These are phyloP conservation scores for Sporothrix protearum DNA, from an alignment of 2,329 filamentous ascomycete species.

Conservation along the genomic window DNA sequence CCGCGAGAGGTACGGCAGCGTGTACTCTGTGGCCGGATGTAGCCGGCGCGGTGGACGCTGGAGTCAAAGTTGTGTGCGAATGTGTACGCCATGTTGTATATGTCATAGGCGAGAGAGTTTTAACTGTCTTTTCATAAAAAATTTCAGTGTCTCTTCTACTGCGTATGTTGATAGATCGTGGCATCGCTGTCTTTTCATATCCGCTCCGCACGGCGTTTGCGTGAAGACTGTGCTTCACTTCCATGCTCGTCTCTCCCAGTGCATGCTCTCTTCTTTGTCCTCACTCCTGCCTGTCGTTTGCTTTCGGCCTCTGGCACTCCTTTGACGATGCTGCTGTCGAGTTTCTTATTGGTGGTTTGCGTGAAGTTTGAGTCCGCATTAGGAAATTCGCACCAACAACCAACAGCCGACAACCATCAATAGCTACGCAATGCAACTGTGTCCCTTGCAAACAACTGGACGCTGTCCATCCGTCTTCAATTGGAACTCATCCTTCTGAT, in stretches of 20 bases:
- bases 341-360: background rate
- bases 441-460: background rate
- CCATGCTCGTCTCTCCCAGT: background rate
- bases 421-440: background rate
- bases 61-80: constrained; percentile 27
- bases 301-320: background rate
- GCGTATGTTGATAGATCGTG: background rate
- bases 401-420: background rate
- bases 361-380: background rate
- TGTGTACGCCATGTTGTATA: constrained; percentile 26
- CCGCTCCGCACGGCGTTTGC: background rate
- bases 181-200: background rate
- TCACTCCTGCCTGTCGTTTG: background rate
- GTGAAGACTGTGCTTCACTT: background rate
- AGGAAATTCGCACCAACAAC: constrained; percentile 8
- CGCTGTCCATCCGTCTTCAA: no score
- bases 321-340: background rate
- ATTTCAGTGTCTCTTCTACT: background rate
- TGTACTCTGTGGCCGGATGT: constrained; percentile 40
- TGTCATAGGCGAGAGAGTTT: background rate
- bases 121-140: background rate
- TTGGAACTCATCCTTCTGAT: background rate
- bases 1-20: constrained; percentile 42
- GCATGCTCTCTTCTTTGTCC: constrained; percentile 1
- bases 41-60: constrained; percentile 25